Evolutionary conservation across 2,329 filamentous ascomycete genomes (phyloP).

Genomic region (Cryphonectria radicalis): DNA sequence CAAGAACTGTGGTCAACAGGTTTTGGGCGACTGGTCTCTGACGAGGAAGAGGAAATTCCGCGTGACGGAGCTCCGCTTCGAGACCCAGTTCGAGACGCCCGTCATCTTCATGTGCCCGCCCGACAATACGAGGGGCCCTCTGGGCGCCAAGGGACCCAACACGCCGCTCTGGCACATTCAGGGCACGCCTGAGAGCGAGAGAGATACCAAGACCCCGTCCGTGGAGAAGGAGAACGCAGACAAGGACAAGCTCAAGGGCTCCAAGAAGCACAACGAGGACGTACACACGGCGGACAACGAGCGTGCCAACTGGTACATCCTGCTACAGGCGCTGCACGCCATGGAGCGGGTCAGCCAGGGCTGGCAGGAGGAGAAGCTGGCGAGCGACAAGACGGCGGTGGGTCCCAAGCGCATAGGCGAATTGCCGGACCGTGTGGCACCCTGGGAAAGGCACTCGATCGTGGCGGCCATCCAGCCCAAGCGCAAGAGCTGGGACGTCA

Average conservation of each 20-base stretch:
- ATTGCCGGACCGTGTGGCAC: conserved; percentile 34
- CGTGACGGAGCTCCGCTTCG: conserved; percentile 51
- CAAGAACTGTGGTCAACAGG: conserved; percentile 50
- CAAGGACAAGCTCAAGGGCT: conserved; percentile 16
- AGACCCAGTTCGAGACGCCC: conserved; percentile 53
- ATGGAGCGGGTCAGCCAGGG: conserved; percentile 53
- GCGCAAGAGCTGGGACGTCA: conserved; percentile 56
- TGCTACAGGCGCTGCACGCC: conserved; percentile 54
- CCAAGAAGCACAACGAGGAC: conserved; percentile 37
- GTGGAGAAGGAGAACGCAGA: conserved; percentile 25
- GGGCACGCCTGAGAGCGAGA: conserved; percentile 44
- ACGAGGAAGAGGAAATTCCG: conserved; percentile 47
- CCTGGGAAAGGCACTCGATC: conserved; percentile 43
- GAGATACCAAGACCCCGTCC: conserved; percentile 34
- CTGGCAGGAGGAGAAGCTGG: conserved; percentile 47
- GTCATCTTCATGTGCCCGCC: conserved; percentile 55
- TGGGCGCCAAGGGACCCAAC: neutral
- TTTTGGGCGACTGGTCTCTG: conserved; percentile 52
- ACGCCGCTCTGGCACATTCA: conserved; percentile 30
- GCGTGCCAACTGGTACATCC: conserved; percentile 56
- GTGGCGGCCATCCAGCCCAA: conserved; percentile 51
- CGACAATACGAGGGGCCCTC: conserved; percentile 43
- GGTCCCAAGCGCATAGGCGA: conserved; percentile 19
- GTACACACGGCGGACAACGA: conserved; percentile 62
- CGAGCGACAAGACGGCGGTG: conserved; percentile 31